Evolutionary conservation across 2,329 filamentous ascomycete species (phyloP), one percentile per base, ranked within the genome.

Genomic region (Cladophialophora psammophila): DNA sequence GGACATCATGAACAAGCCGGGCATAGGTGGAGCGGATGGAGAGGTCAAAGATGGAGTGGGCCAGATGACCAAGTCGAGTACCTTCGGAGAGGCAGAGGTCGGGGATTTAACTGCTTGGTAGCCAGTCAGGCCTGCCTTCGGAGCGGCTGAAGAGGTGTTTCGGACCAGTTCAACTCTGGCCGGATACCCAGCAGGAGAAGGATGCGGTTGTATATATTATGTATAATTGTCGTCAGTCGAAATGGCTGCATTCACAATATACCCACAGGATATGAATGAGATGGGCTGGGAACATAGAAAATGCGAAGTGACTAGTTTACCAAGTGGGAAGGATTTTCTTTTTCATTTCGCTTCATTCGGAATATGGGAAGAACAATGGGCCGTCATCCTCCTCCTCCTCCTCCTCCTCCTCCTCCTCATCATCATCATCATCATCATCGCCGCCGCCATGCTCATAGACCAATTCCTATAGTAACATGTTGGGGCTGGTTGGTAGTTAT

Each of bases 81-180:
- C 92, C 0, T 97, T 97, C 82, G 94, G 94, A 15, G 94, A 98
- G 80, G 94, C 93, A 0, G 95, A 98, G 80, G 93, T 97, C 20
- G 94, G 94, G 68, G 95, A 98, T 76, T 97, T 74, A 66, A 73
- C 72, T 32, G 72, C 71, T 32, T 73, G 72, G 72, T 73, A 69
- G 61, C 12, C n/a, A 15, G 18, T 31, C 45, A 50, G 45, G 35
- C n/a, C 48, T 38, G 3, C 26, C n/a, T 58, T 18, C 9, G 3
- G 32, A 7, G 60, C 64, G 34, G 54, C 26, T 42, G 12, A 53
- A 20, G 15, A 34, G 31, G 58, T 52, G 52, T 60, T 32, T 53
- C 63, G 38, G 45, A 64, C 64, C 70, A 72, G 70, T 72, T 72
- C 70, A 72, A 72, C 70, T 71, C 70, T 72, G 70, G 67, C 52